Conservation (phyloP, 305 asterid species). For the Withania somnifera region DNA sequence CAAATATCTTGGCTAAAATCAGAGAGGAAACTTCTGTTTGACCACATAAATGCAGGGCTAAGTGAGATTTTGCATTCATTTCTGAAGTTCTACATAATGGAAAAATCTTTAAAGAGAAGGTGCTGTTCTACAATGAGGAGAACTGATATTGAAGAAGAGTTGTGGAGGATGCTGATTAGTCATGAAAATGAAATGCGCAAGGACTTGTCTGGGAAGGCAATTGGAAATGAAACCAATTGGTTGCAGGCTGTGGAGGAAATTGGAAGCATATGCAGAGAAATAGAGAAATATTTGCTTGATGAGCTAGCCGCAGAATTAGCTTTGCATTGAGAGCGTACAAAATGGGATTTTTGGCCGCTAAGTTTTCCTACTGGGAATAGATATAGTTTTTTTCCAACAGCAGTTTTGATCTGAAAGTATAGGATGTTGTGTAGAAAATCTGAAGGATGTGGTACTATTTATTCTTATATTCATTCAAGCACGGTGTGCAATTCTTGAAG, state of each 20-base stretch:
- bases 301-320: slow-evolving; percentile 52
- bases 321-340: background rate
- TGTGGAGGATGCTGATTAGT: slow-evolving; percentile 46
- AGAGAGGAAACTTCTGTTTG: slow-evolving; percentile 57
- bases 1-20: slow-evolving; percentile 52
- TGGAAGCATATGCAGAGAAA: slow-evolving; percentile 41
- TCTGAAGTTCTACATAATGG: slow-evolving; percentile 8
- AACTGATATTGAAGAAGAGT: slow-evolving; percentile 51
- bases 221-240: slow-evolving; percentile 38
- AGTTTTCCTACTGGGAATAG: background rate
- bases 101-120: slow-evolving; percentile 23
- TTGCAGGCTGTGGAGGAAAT: slow-evolving; percentile 38
- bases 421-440: background rate
- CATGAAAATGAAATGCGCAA: slow-evolving; percentile 31
- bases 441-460: background rate
- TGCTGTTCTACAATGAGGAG: slow-evolving; percentile 24
- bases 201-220: slow-evolving; percentile 24
- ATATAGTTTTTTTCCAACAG: background rate
- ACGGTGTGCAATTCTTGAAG: background rate
- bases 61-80: slow-evolving; percentile 21
- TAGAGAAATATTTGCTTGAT: slow-evolving; percentile 42
- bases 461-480: background rate
- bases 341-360: background rate
- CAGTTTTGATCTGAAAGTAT: slow-evolving; percentile 1
- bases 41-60: slow-evolving; percentile 46